Base-by-base conservation (phyloP, 2,329 filamentous ascomycete genomes). In the Trichoderma afroharzianum region DNA sequence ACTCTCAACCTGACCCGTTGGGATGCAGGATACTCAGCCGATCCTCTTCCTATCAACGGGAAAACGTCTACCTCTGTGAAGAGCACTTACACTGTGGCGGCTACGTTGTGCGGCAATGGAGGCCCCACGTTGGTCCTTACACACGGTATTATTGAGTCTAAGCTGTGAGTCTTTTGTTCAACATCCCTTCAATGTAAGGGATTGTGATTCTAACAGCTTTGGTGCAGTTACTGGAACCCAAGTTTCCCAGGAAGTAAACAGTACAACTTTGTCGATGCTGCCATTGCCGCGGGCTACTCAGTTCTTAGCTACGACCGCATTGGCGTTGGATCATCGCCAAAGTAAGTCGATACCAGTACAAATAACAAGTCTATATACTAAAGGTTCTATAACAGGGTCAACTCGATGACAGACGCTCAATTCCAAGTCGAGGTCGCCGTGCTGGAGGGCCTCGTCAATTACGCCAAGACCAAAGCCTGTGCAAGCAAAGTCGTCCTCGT, bases 341-440 rank as follows among this genome's bases (percentile, higher is more conserved):
- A 59, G 55, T 68, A 33, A 50, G 66, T 33, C 11, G 3, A 7
- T 7, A 14, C 6, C 4, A 11, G 11, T n/a, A 5, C 12, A 32
- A 28, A 14, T 15, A 12, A 24, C 3, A 43, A 3, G 14, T 3
- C 5, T 21, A 14, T 6, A 61, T 50, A 26, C 55, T 68, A n/a
- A 68, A 3, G 8, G 0, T 4, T 7, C 28, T 2, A 15, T 21
- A 15, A 68, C 8, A 68, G 66, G 14, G 55, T 68, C 26, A 68
- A 61, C 55, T 61, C 66, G 8, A 36, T 61, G 36, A 59, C 66
- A 61, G 55, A 68, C 21, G 55, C 66, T 1, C 66, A 68, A 36
- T 68, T 68, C 66, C 66, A 68, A 9, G 66, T 68, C 39, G 66
- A 68, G 32, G 66, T 68, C 18, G 66, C 66, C 39, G 53, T 68